Conservation (phyloP, 805 yeast genomes). For the Yamadazyma paraphyllophila region DNA sequence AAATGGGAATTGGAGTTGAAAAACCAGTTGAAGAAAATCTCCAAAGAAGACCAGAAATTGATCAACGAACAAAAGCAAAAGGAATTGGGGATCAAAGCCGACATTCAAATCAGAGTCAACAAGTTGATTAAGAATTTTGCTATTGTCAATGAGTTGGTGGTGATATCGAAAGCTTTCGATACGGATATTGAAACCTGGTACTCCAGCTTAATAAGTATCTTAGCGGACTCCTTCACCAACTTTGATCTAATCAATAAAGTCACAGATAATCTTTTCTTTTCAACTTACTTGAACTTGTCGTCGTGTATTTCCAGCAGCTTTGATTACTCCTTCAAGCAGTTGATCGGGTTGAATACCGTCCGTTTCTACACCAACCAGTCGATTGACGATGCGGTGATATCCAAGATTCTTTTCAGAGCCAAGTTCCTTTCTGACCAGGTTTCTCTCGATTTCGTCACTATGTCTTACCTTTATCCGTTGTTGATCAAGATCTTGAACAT, state of each 20-base stretch:
- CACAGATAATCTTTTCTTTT: conserved; percentile 37
- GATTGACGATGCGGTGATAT: conserved; percentile 48
- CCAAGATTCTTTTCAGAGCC: conserved; percentile 71
- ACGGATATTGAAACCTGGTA: conserved; percentile 14
- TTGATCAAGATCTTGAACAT: conserved; percentile 63
- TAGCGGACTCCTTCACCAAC: conserved; percentile 45
- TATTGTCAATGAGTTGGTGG: conserved; percentile 13
- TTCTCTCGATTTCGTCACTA: conserved; percentile 57
- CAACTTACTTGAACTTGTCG: conserved; percentile 10
- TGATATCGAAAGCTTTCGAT: conserved; percentile 11
- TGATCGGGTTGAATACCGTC: conserved; percentile 24
- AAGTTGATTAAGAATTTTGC: conserved; percentile 11
- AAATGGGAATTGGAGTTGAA: conserved; percentile 89
- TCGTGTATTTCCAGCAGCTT: conserved; percentile 8
- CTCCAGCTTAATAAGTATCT: conserved; percentile 10
- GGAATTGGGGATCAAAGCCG: conserved; percentile 56
- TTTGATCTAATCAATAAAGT: conserved; percentile 54
- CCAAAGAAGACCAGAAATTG: conserved; percentile 71
- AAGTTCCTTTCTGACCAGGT: conserved; percentile 69
- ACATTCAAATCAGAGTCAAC: conserved; percentile 31
- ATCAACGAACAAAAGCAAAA: conserved; percentile 61
- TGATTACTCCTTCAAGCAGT: conserved; percentile 11
- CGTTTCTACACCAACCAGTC: conserved; percentile 52
- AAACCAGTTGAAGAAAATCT: conserved; percentile 68
- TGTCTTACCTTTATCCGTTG: conserved; percentile 75